Evolutionary conservation across 2,329 filamentous ascomycete species (phyloP), one percentile per base, ranked within the genome.

Genomic region (Coniochaeta sp.): DNA sequence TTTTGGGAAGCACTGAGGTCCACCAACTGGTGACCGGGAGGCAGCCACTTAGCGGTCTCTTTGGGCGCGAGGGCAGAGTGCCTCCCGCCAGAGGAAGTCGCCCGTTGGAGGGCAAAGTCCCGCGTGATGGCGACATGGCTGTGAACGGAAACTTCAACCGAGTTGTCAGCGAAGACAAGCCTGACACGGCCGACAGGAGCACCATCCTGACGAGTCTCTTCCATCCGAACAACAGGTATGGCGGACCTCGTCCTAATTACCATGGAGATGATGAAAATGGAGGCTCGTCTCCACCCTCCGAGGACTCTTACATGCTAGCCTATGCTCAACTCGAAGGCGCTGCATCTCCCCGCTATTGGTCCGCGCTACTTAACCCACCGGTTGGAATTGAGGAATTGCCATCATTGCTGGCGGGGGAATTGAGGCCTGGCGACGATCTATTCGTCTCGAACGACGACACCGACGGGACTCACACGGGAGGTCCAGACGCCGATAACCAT

Each of bases 21-120:
- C 86, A 89, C 61, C 89, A 93, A 66, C 82, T 96, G 7, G 84
- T 95, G 14, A 83, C 87, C 16, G 86, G 88, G 58, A 84, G 89
- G 47, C 89, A 91, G 66, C 90, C 90, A 0, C 81, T 93, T 54
- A 93, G 89, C 70, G 85, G 85, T 64, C 74, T 85, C 57, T 92
- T 92, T 63, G 89, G 89, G 1, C 85, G 90, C 50, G 88, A 90
- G 62, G 88, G 88, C 1, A 79, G 81, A 60, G 86, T 90, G 19
- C 87, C 89, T 2, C 74, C 79, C 0, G 85, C 83, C 16, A 86
- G 90, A 61, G 74, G 79, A 33, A 80, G 79, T n/a, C 79, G 83
- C 59, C 79, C 74, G 12, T 82, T 86, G 56, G 83, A 90, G 65
- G 89, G 89, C 60, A 92, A 93, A 70, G 76, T 79, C n/a, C 76